A percentile compares a stretch with the other conserved stretches of the same genome.
phyloP scores from a whole-genome alignment of 306 rosid species.

The Parietaria judaica region DNA sequence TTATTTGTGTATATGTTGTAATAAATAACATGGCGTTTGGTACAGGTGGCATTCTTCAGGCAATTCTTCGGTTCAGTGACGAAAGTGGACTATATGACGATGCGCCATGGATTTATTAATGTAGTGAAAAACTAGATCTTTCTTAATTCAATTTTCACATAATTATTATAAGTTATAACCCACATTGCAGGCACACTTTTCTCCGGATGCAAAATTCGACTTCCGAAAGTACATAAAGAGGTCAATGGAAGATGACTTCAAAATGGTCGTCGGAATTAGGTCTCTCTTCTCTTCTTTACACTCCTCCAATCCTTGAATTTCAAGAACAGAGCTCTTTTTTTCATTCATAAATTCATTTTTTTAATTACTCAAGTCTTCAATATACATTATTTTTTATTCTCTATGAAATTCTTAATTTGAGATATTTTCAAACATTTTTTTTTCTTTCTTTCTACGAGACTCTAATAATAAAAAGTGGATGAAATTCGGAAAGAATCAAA shows the following conservation, averaged over 20 bases:
- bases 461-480: too few relatives aligned
- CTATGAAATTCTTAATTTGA: too few relatives aligned
- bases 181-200: slow-evolving; percentile 52
- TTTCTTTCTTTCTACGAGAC: too few relatives aligned
- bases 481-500: too few relatives aligned
- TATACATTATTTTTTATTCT: too few relatives aligned
- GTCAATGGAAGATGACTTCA: slow-evolving; percentile 75
- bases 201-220: slow-evolving; percentile 50
- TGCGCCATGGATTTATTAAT: slow-evolving; percentile 66
- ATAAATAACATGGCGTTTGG: not conserved
- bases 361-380: too few relatives aligned
- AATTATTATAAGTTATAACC: not conserved
- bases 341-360: too few relatives aligned
- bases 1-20: too few relatives aligned
- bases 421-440: too few relatives aligned
- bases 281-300: slow-evolving; percentile 11
- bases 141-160: not conserved
- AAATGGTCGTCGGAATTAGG: slow-evolving; percentile 65
- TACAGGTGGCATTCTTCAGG: slow-evolving; percentile 57
- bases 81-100: slow-evolving; percentile 64
- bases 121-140: slow-evolving; percentile 16
- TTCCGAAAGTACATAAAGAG: slow-evolving; percentile 62
- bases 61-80: slow-evolving; percentile 53
- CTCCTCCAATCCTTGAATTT: not conserved
- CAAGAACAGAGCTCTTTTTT: too few relatives aligned